Conservation (phyloP, 2,329 filamentous ascomycete species). For the Exophiala mesophila region DNA sequence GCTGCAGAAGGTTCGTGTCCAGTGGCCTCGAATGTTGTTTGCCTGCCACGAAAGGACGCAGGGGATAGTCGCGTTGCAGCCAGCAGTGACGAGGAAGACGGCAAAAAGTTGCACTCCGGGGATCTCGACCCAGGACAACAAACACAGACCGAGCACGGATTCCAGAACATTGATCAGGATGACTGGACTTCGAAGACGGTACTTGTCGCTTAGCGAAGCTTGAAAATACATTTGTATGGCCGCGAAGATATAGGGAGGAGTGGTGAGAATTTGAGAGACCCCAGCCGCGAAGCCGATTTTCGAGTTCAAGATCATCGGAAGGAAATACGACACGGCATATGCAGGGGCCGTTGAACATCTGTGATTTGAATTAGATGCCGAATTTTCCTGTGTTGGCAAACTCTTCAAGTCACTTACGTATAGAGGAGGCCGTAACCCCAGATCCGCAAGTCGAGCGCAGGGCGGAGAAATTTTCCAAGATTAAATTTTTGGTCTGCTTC, state of each 20-base stretch:
- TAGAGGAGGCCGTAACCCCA: constrained; percentile 53
- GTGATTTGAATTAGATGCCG: too few relatives aligned
- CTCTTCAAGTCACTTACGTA: too few relatives aligned
- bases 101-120: constrained; percentile 1
- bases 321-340: constrained; percentile 71
- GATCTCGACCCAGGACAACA: constrained; percentile 47
- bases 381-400: too few relatives aligned
- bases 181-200: constrained; percentile 39
- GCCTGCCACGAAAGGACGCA: constrained; percentile 3
- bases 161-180: constrained; percentile 62
- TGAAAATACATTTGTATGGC: constrained; percentile 1
- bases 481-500: too few relatives aligned
- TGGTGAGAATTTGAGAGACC: constrained; percentile 63
- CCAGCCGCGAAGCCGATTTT: constrained; percentile 60
- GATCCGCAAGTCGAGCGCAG: constrained; percentile 47
- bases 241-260: constrained; percentile 61
- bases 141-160: constrained; percentile 23
- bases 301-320: constrained; percentile 70
- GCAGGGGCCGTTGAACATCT: constrained; percentile 60
- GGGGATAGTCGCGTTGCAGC: constrained; percentile 1
- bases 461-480: too few relatives aligned
- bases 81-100: constrained; percentile 1
- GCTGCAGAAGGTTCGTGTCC: constrained; percentile 44
- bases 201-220: constrained; percentile 63
- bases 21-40: constrained; percentile 9